Evolutionary conservation across 2,329 filamentous ascomycete genomes (phyloP), one percentile per base, ranked within the genome.

Genomic region (Colletotrichum musicola): DNA sequence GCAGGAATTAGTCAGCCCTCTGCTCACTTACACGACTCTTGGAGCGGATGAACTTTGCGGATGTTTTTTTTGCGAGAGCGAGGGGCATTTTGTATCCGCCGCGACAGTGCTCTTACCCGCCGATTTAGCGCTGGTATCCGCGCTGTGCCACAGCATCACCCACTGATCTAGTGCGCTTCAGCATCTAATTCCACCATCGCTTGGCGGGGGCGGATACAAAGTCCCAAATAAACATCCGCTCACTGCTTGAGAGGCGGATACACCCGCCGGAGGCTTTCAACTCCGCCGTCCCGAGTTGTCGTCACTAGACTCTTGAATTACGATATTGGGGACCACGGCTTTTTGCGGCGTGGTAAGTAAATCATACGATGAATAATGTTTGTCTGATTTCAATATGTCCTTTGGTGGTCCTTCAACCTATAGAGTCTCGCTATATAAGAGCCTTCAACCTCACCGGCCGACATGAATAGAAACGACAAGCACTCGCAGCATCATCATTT

Each of bases 21-120:
- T 42, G 7, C 30, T 38, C 20, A 27, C 7, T 18, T 20, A 35
- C 16, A 13, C 20, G 10, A n/a, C 1, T 6, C 42, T 13, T 22
- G n/a, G 46, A 18, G 46, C 61, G 51, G 53, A 63, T 57, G 51
- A 25, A 51, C 40, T 57, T 30, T 57, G 30, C 46, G 27, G 27
- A 51, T 51, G 14, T 35, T 35, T 35, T 35, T 35, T 35, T 35
- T 35, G 2, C 7, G 30, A 35, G 7, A 10, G 30, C 30, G 6
- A 35, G 30, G 30, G 30, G 6, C 6, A 6, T 25, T 54, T 54
- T 14, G 38, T 27, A 22, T 50, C 54, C 49, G 20, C 49, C 4
- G 22, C 49, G 13, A 27, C 40, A 10, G 30, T 10, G 30, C 7
- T 35, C 2, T 35, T 35, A 3, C 9, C 9, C 10, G 30, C 9